A percentile compares a stretch with the other conserved stretches of the same genome.
These are phyloP conservation scores for Sporothrix inflata DNA, from an alignment of 2,329 filamentous ascomycete species.

Conservation along the genomic window DNA sequence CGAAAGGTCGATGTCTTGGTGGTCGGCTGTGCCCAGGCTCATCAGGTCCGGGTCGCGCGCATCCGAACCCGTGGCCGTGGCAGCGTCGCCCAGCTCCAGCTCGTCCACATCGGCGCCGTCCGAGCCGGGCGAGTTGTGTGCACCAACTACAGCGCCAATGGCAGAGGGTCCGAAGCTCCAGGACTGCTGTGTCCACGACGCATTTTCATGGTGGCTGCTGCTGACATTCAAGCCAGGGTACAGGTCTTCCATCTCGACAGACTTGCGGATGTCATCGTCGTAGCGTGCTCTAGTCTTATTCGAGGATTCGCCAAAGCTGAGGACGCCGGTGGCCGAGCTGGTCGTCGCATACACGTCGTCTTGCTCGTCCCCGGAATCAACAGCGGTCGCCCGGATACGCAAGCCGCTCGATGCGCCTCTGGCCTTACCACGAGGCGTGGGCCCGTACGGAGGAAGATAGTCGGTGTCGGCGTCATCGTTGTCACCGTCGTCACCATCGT, in stretches of 20 bases:
- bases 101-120: conserved; percentile 31
- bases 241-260: conserved; percentile 52
- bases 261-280: conserved; percentile 44
- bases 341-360: conserved; percentile 13
- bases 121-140: conserved; percentile 27
- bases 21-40: conserved; percentile 24
- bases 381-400: background rate
- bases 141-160: conserved; percentile 18
- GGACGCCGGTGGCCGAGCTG: conserved; percentile 19
- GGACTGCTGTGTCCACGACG: conserved; percentile 38
- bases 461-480: conserved; percentile 16
- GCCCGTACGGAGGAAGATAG: conserved; percentile 47
- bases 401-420: conserved; percentile 4
- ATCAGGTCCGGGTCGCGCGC: conserved; percentile 26
- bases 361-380: conserved; percentile 18
- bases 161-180: conserved; percentile 50
- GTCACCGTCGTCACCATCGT: background rate
- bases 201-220: conserved; percentile 36
- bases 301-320: conserved; percentile 30
- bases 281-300: background rate
- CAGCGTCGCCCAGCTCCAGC: conserved; percentile 25
- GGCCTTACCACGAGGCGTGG: background rate
- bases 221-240: conserved; percentile 44
- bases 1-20: conserved; percentile 28
- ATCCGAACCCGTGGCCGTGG: conserved; percentile 5